These are phyloP conservation scores for Akebia trifoliata DNA, from an alignment of 164 flowering plant species.

Conservation along the genomic window DNA sequence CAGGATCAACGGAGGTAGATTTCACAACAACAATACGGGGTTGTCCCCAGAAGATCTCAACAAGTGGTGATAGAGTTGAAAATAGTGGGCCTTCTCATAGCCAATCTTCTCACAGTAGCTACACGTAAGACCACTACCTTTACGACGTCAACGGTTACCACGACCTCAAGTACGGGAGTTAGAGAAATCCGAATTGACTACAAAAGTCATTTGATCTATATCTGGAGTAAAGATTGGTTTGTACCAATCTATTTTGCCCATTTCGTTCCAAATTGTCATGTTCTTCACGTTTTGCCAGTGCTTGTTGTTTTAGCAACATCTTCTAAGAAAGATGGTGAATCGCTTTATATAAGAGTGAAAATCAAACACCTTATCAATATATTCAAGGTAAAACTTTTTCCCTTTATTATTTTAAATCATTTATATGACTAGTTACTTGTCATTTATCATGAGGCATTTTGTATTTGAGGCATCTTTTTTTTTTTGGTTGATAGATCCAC, in stretches of 20 bases:
- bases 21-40: too few relatives aligned
- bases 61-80: too few relatives aligned
- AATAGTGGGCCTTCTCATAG: too few relatives aligned
- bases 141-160: too few relatives aligned
- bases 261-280: constrained; percentile 82
- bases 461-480: background rate
- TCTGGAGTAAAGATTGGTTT: too few relatives aligned
- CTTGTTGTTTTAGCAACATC: constrained; percentile 90
- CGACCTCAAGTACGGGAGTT: too few relatives aligned
- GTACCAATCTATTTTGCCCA: constrained; percentile 93
- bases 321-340: constrained; percentile 90
- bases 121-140: too few relatives aligned
- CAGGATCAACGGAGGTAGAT: too few relatives aligned
- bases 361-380: constrained; percentile 79
- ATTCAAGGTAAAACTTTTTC: constrained; percentile 60
- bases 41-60: too few relatives aligned
- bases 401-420: background rate
- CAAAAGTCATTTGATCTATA: too few relatives aligned
- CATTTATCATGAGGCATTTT: background rate
- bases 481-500: background rate
- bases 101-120: too few relatives aligned
- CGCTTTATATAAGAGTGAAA: constrained; percentile 86
- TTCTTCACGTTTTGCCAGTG: constrained; percentile 88
- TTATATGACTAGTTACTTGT: background rate
- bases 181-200: too few relatives aligned